Conservation (phyloP, 1,284 basidiomycete genomes). For the Cutaneotrichosporon cyanovorans region DNA sequence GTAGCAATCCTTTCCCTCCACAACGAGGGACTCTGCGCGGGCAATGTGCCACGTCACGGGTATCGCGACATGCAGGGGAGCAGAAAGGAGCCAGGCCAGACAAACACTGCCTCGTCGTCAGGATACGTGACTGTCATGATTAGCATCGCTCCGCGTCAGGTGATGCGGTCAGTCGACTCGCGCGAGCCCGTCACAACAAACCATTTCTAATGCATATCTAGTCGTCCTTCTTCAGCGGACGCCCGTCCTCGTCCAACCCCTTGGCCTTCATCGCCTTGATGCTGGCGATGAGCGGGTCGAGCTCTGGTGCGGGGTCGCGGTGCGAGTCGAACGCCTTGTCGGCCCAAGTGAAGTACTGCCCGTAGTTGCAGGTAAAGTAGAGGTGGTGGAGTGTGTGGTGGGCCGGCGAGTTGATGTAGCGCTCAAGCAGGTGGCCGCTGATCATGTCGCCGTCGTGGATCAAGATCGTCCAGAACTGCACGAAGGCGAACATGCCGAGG, state of each 20-base stretch:
- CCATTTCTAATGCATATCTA: not conserved
- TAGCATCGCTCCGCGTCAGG: too few relatives aligned
- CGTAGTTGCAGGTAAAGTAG: conserved; percentile 95
- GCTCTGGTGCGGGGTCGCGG: conserved; percentile 69
- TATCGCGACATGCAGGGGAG: too few relatives aligned
- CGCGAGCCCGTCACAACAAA: not conserved
- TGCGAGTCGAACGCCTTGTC: conserved; percentile 80
- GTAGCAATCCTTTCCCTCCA: too few relatives aligned
- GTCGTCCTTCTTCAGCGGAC: conserved; percentile 20
- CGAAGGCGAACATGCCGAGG: conserved; percentile 72
- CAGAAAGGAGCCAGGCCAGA: too few relatives aligned
- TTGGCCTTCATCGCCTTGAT: conserved; percentile 44
- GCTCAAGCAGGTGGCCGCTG: conserved; percentile 81
- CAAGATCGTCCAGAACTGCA: conserved; percentile 88
- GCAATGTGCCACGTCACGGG: too few relatives aligned
- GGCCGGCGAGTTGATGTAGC: conserved; percentile 86
- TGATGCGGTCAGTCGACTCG: too few relatives aligned
- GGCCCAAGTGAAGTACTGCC: conserved; percentile 93
- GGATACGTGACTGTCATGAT: too few relatives aligned
- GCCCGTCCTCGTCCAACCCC: conserved; percentile 34
- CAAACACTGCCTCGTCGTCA: too few relatives aligned
- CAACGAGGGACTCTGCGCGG: too few relatives aligned
- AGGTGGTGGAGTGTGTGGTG: conserved; percentile 96
- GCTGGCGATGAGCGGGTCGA: conserved; percentile 75
- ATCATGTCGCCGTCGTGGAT: conserved; percentile 99